Evolutionary conservation across 208 protist genomes (phyloP), one percentile per base, ranked within the genome.

Genomic region (Blechomonas ayalai): DNA sequence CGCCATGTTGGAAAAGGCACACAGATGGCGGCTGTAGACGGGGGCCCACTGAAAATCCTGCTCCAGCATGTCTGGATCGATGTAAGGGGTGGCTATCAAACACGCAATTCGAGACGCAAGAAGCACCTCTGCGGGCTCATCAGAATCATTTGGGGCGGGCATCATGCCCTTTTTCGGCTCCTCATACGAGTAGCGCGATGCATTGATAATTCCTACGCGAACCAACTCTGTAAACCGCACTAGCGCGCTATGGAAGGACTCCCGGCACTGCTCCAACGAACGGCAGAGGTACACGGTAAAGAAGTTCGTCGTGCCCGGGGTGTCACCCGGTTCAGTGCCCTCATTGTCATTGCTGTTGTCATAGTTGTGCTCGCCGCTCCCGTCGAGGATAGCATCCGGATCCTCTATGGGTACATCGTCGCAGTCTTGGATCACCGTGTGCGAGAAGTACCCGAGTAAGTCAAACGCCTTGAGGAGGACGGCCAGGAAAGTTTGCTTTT

Each of bases 381-480:
- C 39, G 16, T 12, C 19, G 13, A 15, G 10, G 10, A 16, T 15
- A 41, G 39, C 23, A 39, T 20, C 18, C 42, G 41, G 31, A 32
- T 35, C n/a, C 53, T n/a, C n/a, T n/a, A n/a, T n/a, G n/a, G n/a
- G n/a, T n/a, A n/a, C n/a, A n/a, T n/a, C n/a, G n/a, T n/a, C n/a
- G n/a, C n/a, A n/a, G n/a, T n/a, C n/a, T n/a, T n/a, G n/a, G n/a
- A n/a, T n/a, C 12, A 61, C 52, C 18, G 62, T 51, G 40, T 91
- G 86, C 3, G 82, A 80, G 59, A 92, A 92, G 65, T 95, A 95
- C 3, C 87, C 87, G 15, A 95, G 64, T 41, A 95, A 90, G 59
- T 95, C 87, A 48, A 95, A 75, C 13, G 55, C 52, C 58, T 92
- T 91, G 24, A 95, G 75, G 25, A 90, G 27, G 45, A 92, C 77